Evolutionary conservation across 441 rosid species (phyloP).

Genomic region (Aleurites moluccanus): DNA sequence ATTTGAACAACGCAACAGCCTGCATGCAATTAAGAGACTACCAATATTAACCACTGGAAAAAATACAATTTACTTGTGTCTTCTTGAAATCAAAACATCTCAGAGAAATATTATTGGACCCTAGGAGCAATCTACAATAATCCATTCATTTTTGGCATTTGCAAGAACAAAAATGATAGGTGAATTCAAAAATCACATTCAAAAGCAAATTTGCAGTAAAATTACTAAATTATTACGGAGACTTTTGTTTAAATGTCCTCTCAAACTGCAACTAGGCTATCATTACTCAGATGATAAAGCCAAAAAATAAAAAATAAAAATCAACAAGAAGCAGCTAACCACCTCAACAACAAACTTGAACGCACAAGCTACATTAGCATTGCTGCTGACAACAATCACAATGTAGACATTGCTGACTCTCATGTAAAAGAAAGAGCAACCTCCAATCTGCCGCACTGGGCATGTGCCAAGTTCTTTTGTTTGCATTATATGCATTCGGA

Average conservation of each 20-base stretch:
- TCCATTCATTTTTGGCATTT: background rate
- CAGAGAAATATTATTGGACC: background rate
- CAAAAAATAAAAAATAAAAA: slow-evolving; percentile 6
- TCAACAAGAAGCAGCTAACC: slow-evolving; percentile 4
- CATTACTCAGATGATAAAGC: background rate
- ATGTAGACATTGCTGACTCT: slow-evolving; percentile 96
- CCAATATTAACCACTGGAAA: background rate
- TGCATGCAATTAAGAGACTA: slow-evolving; percentile 29
- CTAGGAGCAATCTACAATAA: background rate
- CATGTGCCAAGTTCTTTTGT: slow-evolving; percentile 95
- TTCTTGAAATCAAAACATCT: slow-evolving; percentile 7
- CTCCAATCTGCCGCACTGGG: slow-evolving; percentile 96
- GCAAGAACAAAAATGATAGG: background rate
- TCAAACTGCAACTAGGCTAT: background rate
- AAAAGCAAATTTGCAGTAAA: background rate
- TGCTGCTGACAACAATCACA: slow-evolving; percentile 96
- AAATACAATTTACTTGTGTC: background rate
- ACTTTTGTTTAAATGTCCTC: background rate
- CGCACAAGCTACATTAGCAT: slow-evolving; percentile 94
- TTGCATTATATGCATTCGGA: slow-evolving; percentile 94
- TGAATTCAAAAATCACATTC: background rate
- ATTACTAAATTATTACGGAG: background rate
- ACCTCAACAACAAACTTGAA: slow-evolving; percentile 98
- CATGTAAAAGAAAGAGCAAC: slow-evolving; percentile 94
- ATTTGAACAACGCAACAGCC: slow-evolving; percentile 94